Evolutionary conservation across 345 rosid species (phyloP).

Genomic region (Syzygium grande): DNA sequence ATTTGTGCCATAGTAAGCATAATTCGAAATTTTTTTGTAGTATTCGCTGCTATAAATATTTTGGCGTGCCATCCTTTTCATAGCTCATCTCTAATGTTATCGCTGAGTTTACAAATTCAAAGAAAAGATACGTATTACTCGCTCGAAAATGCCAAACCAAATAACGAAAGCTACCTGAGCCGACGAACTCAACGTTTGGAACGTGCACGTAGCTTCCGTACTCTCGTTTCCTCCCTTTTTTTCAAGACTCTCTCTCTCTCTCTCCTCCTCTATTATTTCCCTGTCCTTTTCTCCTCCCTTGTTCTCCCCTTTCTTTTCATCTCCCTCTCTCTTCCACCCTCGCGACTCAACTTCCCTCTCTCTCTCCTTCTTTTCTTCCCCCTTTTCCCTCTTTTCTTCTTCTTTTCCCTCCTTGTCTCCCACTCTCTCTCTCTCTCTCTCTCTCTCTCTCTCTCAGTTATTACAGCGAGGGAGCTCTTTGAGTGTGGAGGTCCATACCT

Average conservation of each 20-base stretch:
- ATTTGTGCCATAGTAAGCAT: accelerated
- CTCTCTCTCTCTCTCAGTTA: neutral
- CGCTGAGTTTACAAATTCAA: too few species aligned
- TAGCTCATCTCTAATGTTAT: too few species aligned
- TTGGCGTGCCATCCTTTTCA: too few species aligned
- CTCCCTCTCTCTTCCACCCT: neutral
- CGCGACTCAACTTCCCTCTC: neutral
- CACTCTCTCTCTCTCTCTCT: neutral
- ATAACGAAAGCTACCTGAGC: too few species aligned
- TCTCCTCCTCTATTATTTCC: neutral
- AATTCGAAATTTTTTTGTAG: too few species aligned
- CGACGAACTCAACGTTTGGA: too few species aligned
- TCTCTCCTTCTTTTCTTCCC: neutral
- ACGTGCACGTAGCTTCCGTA: too few species aligned
- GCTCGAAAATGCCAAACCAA: too few species aligned
- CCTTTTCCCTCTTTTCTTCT: neutral
- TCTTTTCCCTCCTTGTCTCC: neutral
- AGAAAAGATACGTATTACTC: too few species aligned
- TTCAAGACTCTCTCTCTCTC: neutral
- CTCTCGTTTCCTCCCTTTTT: too few species aligned
- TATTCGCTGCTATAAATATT: too few species aligned
- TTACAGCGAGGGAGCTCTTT: neutral
- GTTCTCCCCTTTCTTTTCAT: neutral
- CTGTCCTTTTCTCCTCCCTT: neutral
- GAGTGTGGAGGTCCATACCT: neutral